Evolutionary conservation across 345 rosid species (phyloP).

Genomic region (Heritiera fomes): DNA sequence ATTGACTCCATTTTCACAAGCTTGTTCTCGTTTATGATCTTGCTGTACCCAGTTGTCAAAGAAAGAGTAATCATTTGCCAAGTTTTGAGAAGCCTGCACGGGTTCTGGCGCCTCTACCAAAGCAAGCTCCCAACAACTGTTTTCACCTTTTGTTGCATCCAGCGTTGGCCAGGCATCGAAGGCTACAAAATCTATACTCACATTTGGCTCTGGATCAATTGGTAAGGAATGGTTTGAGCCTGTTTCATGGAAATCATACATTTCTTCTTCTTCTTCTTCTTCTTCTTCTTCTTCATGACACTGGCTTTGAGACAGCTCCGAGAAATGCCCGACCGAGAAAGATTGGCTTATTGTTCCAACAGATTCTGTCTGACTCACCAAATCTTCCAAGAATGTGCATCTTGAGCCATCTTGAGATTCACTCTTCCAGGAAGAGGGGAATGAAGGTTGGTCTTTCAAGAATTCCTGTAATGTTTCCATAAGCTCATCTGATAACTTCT

Average conservation of each 20-base stretch:
- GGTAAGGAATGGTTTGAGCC: constrained; percentile 29
- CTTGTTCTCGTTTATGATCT: neutral
- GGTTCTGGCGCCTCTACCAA: no score
- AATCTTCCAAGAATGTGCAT: neutral
- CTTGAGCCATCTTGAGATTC: neutral
- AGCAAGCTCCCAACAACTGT: no score
- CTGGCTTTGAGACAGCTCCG: neutral
- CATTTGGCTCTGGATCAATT: constrained; percentile 15
- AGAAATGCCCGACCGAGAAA: neutral
- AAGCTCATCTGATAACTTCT: constrained; percentile 70
- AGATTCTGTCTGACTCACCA: neutral
- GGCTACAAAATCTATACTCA: constrained; percentile 33
- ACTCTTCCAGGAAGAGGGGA: neutral
- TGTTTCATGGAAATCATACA: neutral
- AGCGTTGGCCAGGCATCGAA: constrained; percentile 43
- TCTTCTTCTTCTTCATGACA: neutral
- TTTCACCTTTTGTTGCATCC: neutral
- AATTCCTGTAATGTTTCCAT: constrained; percentile 75
- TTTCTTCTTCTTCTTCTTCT: neutral
- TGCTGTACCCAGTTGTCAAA: constrained; percentile 1
- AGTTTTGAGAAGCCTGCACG: neutral
- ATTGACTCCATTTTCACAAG: neutral
- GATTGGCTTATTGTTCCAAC: neutral
- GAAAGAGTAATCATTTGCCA: neutral
- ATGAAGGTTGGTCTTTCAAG: constrained; percentile 60